Conservation (phyloP, 1,284 basidiomycete genomes). For the Rhodotorula sp. region DNA sequence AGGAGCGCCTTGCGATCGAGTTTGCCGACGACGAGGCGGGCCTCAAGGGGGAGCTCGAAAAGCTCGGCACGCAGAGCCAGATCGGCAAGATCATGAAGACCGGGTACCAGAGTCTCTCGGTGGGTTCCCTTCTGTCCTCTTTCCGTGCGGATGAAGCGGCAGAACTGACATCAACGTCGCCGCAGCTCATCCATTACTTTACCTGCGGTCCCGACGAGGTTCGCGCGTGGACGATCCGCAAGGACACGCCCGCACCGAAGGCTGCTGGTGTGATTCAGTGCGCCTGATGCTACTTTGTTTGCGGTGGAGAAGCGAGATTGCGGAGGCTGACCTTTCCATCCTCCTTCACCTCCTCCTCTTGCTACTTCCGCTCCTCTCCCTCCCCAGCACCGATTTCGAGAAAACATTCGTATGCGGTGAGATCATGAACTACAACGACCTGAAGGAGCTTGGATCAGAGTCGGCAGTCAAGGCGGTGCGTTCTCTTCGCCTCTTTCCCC, state of each 20-base stretch:
- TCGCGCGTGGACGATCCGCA: conserved; percentile 94
- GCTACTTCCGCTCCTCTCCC: neutral
- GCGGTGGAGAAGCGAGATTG: too few relatives aligned
- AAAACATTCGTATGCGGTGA: conserved; percentile 99
- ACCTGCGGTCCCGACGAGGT: conserved; percentile 96
- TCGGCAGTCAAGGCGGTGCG: conserved; percentile 74
- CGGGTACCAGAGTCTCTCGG: conserved; percentile 79
- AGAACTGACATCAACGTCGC: neutral
- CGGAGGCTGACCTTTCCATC: neutral
- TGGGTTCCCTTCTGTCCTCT: conserved; percentile 49
- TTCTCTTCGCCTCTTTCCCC: conserved; percentile 1
- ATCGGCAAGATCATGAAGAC: conserved; percentile 89
- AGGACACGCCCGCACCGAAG: conserved; percentile 90
- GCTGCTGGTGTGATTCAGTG: conserved; percentile 98
- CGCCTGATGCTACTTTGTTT: conserved; percentile 47
- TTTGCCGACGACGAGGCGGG: conserved; percentile 55
- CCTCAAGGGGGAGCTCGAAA: conserved; percentile 73
- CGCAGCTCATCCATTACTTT: conserved; percentile 87
- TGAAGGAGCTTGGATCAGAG: conserved; percentile 90
- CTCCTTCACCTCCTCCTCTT: conserved; percentile 34
- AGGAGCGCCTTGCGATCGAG: conserved; percentile 79
- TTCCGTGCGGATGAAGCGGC: neutral
- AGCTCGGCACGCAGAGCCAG: conserved; percentile 65
- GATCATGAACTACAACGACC: conserved; percentile 89
- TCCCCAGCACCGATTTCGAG: conserved; percentile 78